Conservation (phyloP, 495 filamentous ascomycete genomes). For the Aspergillus kassunensis region DNA sequence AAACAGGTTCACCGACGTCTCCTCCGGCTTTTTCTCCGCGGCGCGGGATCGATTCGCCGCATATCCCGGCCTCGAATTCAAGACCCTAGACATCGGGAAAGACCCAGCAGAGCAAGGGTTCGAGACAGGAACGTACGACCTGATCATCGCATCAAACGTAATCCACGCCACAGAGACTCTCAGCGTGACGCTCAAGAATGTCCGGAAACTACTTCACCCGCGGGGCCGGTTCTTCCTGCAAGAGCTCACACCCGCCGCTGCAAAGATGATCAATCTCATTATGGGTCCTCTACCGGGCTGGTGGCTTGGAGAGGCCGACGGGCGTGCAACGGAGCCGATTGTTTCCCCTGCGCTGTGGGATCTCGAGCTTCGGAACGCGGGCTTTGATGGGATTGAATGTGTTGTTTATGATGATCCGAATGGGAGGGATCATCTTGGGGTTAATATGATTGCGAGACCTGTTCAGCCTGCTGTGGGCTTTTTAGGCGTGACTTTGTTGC, state of each 20-base stretch:
- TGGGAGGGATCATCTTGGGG: neutral
- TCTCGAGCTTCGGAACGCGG: neutral
- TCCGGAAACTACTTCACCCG: constrained; percentile 28
- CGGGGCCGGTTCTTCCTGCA: constrained; percentile 24
- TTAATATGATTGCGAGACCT: neutral
- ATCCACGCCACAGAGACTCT: constrained; percentile 47
- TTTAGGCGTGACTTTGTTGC: neutral
- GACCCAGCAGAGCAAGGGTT: constrained; percentile 49
- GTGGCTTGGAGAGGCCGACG: constrained; percentile 4
- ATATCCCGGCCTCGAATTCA: constrained; percentile 39
- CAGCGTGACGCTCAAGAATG: constrained; percentile 36
- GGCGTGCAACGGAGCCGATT: neutral
- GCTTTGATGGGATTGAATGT: neutral
- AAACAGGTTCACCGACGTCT: constrained; percentile 32
- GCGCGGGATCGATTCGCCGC: constrained; percentile 42
- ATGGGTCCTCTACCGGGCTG: constrained; percentile 7
- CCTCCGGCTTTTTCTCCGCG: constrained; percentile 47
- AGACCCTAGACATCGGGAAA: constrained; percentile 43
- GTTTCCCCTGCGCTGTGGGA: neutral
- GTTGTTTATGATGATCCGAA: constrained; percentile 3
- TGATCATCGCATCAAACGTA: constrained; percentile 50
- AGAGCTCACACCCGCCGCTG: constrained; percentile 15
- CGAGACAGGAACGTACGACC: constrained; percentile 41
- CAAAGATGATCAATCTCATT: constrained; percentile 7
- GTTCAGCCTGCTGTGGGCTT: neutral